phyloP scores from a whole-genome alignment of 805 yeast species.

The Saccharomycopsis schoenii region DNA sequence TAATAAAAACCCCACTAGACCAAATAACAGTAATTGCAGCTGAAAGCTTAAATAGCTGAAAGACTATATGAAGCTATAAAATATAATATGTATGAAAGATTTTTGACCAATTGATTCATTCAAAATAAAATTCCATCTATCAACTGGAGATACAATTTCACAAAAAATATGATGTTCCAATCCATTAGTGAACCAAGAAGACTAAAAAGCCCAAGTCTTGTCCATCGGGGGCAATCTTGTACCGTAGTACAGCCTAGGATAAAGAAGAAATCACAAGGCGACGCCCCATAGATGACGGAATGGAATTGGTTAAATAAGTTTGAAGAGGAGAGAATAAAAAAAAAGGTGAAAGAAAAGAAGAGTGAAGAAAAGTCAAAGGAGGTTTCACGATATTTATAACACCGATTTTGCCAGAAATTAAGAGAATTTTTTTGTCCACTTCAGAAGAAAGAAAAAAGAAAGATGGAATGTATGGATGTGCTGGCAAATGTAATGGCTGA shows the following conservation, averaged over 20 bases:
- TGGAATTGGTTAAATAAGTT: constrained; percentile 1
- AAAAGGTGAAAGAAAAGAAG: background rate
- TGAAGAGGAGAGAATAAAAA: background rate
- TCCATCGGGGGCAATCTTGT: constrained; percentile 1
- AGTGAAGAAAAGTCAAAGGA: background rate
- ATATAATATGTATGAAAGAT: constrained; percentile 3
- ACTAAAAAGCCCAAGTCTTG: background rate
- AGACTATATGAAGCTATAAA: no score
- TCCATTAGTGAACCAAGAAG: constrained; percentile 1
- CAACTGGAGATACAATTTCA: constrained; percentile 9
- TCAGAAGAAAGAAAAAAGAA: no score
- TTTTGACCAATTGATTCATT: constrained; percentile 4
- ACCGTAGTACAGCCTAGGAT: constrained; percentile 1
- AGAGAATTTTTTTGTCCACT: no score
- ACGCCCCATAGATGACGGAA: background rate
- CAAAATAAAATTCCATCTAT: constrained; percentile 1
- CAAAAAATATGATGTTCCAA: background rate
- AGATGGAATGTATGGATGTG: background rate
- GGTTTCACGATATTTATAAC: background rate
- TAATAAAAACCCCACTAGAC: no score
- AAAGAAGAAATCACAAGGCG: background rate
- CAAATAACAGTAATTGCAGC: no score
- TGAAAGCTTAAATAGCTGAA: no score
- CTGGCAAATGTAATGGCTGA: no score
- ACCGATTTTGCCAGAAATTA: background rate